phyloP scores from a whole-genome alignment of 495 filamentous ascomycete genomes.

The Podospora conica region DNA sequence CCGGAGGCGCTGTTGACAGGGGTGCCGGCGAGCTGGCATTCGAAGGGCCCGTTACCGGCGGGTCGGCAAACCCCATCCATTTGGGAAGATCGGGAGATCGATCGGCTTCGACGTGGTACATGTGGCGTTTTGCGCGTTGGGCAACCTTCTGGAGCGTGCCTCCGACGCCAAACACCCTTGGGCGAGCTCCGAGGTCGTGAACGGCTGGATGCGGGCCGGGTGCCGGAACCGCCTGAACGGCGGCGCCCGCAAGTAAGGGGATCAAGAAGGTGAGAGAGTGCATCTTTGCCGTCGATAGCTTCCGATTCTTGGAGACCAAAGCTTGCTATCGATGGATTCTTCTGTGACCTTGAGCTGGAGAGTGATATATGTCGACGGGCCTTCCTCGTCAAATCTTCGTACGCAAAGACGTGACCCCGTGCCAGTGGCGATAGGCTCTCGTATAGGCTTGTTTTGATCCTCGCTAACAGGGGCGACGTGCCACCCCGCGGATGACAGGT shows the following conservation, averaged over 20 bases:
- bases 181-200: not conserved
- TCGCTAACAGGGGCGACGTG: not conserved
- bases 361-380: not conserved
- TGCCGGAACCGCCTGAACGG: conserved; percentile 2
- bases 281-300: not conserved
- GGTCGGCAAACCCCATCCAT: not conserved
- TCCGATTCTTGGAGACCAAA: not conserved
- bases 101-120: not conserved
- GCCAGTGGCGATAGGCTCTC: not conserved
- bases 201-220: not conserved
- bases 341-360: not conserved
- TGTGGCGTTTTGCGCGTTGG: not conserved
- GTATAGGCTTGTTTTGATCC: not conserved
- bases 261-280: conserved; percentile 1
- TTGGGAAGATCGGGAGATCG: not conserved
- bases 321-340: not conserved
- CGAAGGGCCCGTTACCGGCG: not conserved
- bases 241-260: conserved; percentile 3
- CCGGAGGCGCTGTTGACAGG: not conserved
- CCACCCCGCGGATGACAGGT: not conserved
- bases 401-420: not conserved
- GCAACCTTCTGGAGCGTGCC: not conserved
- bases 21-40: not conserved
- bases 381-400: not conserved
- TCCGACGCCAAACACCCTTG: not conserved